Evolutionary conservation across 2,329 filamentous ascomycete species (phyloP), one percentile per base, ranked within the genome.

Genomic region (Ceratocystis diversiconidia): DNA sequence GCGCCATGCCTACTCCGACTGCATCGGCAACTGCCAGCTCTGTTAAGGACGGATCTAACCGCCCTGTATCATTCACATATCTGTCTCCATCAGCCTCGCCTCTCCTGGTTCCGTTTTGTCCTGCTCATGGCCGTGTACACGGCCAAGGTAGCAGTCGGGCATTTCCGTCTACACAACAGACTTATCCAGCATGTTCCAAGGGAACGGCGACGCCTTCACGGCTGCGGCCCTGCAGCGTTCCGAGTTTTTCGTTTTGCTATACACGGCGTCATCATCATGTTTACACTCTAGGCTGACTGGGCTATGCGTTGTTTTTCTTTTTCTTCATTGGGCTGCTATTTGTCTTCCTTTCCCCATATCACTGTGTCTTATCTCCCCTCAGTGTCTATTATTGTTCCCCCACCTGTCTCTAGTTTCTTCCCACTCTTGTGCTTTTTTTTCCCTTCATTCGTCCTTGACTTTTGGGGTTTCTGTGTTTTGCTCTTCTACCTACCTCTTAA

Each of bases 161-260:
- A 25, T 25, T 22, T 22, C 2, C n/a, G 48, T 10, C 5, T n/a
- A 30, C 55, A 19, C 55, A n/a, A 6, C 19, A 17, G 36, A n/a
- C 25, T 2, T n/a, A 59, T 12, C 8, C 30, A 7, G n/a, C 28
- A 7, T 19, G 12, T 30, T 8, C 25, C 55, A 8, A 19, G 25
- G 25, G 15, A 30, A n/a, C 30, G 1, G 5, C 7, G 28, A 17
- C 5, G 50, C 65, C 52, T 57, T 36, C 46, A 17, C 55, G 61
- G 32, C 61, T 15, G 28, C 43, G 59, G 46, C 43, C 55, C 19
- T 67, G 59, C 55, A 61, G 63, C 25, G 62, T 62, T 25, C 48
- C 63, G 44, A 65, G 32, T 50, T 65, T 57, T 61, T 65, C 63
- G 63, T 65, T 65, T 65, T 65, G 63, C 61, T 65, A 65, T 61